Base-by-base conservation (phyloP, 768 basidiomycete species). In the Coprinopsis sp. region DNA sequence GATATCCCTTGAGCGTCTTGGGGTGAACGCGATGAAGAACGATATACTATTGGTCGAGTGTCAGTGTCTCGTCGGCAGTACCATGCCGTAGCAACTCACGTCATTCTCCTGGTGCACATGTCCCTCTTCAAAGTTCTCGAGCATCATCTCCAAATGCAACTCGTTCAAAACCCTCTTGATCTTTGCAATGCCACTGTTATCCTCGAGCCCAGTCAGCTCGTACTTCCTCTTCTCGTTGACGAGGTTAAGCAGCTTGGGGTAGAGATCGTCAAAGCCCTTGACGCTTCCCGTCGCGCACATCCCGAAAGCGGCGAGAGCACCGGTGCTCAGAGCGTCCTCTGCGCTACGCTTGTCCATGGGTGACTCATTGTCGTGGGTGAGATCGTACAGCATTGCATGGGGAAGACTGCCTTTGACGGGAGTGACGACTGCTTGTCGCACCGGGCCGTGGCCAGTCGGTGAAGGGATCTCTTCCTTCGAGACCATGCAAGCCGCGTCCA, bases 321-420 rank as follows among this genome's bases (percentile, higher is more conserved):
- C 96, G 0, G 91, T 92, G 6, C 91, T 85, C n/a, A 99, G 78
- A 0, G 92, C 87, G 64, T 98, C 93, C 63, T 98, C 92, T 6
- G 94, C 91, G 1, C 88, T 87, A 29, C 92, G 82, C 64, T 95
- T 98, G 67, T 91, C 79, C 12, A 84, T 65, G 1, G 87, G 88
- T 1, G 93, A 86, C 63, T 98, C 92, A 60, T 99, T 99, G 68
- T 99, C 96, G 66, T 99, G 96, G 1, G 96, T 98, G 47, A 91
- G 74, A 63, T 99, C 96, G 65, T 91, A 98, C 58, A 97, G 74
- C 27, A 98, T 76, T 0, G 96, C 91, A 60, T 99, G 96, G 1
- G 96, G 96, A 29, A 73, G 65, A 0, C 90, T 91, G 5, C 96
- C 96, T 47, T 86, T 79, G 42, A 94, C 76, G 6, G 88, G 85